These are phyloP conservation scores for Skeletonema menzelii DNA, from an alignment of 108 stramenopile species.

Conservation along the genomic window DNA sequence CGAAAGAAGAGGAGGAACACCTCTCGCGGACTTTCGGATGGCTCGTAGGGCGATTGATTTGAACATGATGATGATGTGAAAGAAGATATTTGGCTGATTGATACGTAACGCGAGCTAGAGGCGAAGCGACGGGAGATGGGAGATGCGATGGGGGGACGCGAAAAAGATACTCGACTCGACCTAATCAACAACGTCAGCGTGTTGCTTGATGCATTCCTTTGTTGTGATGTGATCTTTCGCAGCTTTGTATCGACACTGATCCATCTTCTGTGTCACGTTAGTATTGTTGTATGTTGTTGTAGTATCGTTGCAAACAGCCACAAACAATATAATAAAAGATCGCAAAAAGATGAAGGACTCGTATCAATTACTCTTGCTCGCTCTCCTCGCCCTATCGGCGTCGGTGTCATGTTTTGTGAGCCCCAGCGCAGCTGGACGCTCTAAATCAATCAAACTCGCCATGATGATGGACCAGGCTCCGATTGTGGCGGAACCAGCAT, in stretches of 20 bases:
- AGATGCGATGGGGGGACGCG: too few species aligned
- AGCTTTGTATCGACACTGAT: too few species aligned
- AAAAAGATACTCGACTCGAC: not conserved
- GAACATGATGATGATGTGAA: not conserved
- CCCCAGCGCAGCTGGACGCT: conserved; percentile 8
- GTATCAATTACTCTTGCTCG: conserved; percentile 1
- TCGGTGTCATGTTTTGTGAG: conserved; percentile 22
- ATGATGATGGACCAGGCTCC: conserved; percentile 25
- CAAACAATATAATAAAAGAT: not conserved
- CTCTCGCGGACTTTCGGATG: not conserved
- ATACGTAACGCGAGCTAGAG: too few species aligned
- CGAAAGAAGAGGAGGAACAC: not conserved
- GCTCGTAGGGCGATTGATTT: not conserved
- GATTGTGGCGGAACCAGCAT: conserved; percentile 9
- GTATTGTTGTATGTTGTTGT: too few species aligned
- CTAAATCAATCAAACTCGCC: conserved; percentile 19
- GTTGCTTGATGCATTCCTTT: not conserved
- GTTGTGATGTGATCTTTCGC: not conserved
- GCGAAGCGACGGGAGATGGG: too few species aligned
- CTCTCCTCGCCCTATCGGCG: conserved; percentile 7
- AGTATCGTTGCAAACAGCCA: not conserved
- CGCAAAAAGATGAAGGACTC: conserved; percentile 2
- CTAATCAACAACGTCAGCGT: not conserved
- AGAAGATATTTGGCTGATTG: too few species aligned
- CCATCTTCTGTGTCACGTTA: too few species aligned